phyloP scores from a whole-genome alignment of 2,329 filamentous ascomycete genomes.

The Aspergillus arachidicola region DNA sequence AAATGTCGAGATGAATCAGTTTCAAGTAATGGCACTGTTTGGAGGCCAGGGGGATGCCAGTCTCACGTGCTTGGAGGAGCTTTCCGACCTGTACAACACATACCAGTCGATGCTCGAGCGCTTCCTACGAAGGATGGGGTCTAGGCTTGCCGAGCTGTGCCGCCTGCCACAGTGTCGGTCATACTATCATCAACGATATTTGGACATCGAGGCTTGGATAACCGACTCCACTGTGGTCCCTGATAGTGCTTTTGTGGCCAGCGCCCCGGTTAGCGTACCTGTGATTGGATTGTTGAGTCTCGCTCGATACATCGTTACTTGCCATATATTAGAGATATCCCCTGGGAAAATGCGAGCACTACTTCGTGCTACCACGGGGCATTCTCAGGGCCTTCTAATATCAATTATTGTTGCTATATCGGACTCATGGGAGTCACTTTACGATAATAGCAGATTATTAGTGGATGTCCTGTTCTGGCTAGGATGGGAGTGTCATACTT shows the following conservation, averaged over 20 bases:
- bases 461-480: slow-evolving; percentile 31
- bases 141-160: slow-evolving; percentile 13
- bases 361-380: slow-evolving; percentile 35
- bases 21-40: slow-evolving; percentile 20
- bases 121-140: slow-evolving; percentile 12
- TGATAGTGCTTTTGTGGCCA: slow-evolving; percentile 35
- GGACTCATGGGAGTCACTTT: slow-evolving; percentile 37
- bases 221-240: slow-evolving; percentile 30
- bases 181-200: slow-evolving; percentile 11
- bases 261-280: slow-evolving; percentile 43
- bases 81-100: slow-evolving; percentile 17
- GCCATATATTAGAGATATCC: slow-evolving; percentile 28
- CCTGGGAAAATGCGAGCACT: slow-evolving; percentile 33
- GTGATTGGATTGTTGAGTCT: slow-evolving; percentile 41
- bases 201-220: slow-evolving; percentile 22
- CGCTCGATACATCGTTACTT: slow-evolving; percentile 32
- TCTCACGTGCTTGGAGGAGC: slow-evolving; percentile 20
- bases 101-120: slow-evolving; percentile 19
- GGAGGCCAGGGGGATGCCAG: slow-evolving; percentile 24
- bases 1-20: slow-evolving; percentile 13
- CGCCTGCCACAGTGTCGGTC: slow-evolving; percentile 4
- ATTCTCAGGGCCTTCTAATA: slow-evolving; percentile 43
- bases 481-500: slow-evolving; percentile 20
- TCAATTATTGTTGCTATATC: slow-evolving; percentile 38
- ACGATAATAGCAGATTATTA: slow-evolving; percentile 27